These are phyloP conservation scores for Penicillium polonicum DNA, from an alignment of 2,329 filamentous ascomycete species.

Conservation along the genomic window DNA sequence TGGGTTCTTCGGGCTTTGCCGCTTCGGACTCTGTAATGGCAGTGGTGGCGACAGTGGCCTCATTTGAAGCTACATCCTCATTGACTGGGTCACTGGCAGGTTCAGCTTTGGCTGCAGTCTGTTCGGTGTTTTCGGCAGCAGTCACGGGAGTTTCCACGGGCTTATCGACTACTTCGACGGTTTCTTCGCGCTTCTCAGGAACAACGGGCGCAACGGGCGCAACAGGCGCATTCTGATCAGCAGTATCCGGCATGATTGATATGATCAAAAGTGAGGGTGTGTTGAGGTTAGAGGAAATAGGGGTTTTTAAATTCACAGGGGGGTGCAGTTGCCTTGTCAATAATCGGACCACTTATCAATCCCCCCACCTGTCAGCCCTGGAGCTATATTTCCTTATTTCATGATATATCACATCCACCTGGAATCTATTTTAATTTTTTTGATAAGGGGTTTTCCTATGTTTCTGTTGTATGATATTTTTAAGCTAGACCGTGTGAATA, in stretches of 20 bases:
- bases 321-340: slow-evolving; percentile 18
- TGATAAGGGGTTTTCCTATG: background rate
- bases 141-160: slow-evolving; percentile 12
- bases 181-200: slow-evolving; percentile 18
- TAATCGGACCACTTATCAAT: slow-evolving; percentile 20
- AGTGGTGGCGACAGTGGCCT: slow-evolving; percentile 7
- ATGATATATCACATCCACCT: slow-evolving; percentile 4
- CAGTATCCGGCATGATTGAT: slow-evolving; percentile 23
- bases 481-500: background rate
- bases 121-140: slow-evolving; percentile 6
- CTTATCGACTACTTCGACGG: slow-evolving; percentile 14
- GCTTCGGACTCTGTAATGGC: slow-evolving; percentile 12
- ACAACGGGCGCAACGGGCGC: slow-evolving; percentile 5
- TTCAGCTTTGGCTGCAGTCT: slow-evolving; percentile 5
- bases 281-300: slow-evolving; percentile 8
- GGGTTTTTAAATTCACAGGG: slow-evolving; percentile 15
- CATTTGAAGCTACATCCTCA: background rate
- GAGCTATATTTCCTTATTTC: background rate
- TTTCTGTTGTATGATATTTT: background rate
- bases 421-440: background rate
- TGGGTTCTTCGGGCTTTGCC: slow-evolving; percentile 20
- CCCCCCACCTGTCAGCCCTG: slow-evolving; percentile 20
- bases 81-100: background rate
- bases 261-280: background rate
- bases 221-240: slow-evolving; percentile 11